phyloP scores from a whole-genome alignment of 257 asterid genomes.

The Scutellaria baicalensis region DNA sequence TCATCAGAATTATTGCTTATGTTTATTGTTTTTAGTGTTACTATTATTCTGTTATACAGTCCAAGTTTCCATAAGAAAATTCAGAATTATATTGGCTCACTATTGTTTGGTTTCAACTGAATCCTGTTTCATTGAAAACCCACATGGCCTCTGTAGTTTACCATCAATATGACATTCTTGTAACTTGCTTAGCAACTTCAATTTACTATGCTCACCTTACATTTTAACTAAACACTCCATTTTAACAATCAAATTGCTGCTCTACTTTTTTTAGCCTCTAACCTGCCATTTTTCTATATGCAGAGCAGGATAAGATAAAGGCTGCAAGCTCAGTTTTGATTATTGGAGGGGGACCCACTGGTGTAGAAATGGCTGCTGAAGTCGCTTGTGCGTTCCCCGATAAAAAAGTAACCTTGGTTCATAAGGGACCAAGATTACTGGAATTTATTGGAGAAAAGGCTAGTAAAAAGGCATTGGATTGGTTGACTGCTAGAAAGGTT shows the following conservation, averaged over 20 bases:
- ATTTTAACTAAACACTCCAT: not conserved
- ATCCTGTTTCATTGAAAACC: not conserved
- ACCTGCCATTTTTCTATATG: not conserved
- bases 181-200: not conserved
- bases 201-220: not conserved
- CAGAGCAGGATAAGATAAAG: constrained; percentile 74
- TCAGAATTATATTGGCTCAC: not conserved
- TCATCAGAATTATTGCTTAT: not conserved
- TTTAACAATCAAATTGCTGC: not conserved
- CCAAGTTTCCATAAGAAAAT: not conserved
- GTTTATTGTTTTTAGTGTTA: not conserved
- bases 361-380: constrained; percentile 91
- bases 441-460: constrained; percentile 64
- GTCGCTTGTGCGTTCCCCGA: constrained; percentile 67
- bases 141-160: not conserved
- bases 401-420: constrained; percentile 72
- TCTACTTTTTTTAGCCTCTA: not conserved
- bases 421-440: constrained; percentile 62
- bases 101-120: not conserved
- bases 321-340: constrained; percentile 54
- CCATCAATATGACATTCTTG: not conserved
- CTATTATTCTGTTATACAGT: not conserved
- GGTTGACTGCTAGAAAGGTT: constrained; percentile 68
- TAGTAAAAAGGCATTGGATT: constrained; percentile 57
- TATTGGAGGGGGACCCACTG: constrained; percentile 90